Percentiles rank a stretch among this genome's conserved stretches.
These are phyloP conservation scores for Fusarium cicatricum DNA, from an alignment of 2,329 filamentous ascomycete species.

Conservation along the genomic window DNA sequence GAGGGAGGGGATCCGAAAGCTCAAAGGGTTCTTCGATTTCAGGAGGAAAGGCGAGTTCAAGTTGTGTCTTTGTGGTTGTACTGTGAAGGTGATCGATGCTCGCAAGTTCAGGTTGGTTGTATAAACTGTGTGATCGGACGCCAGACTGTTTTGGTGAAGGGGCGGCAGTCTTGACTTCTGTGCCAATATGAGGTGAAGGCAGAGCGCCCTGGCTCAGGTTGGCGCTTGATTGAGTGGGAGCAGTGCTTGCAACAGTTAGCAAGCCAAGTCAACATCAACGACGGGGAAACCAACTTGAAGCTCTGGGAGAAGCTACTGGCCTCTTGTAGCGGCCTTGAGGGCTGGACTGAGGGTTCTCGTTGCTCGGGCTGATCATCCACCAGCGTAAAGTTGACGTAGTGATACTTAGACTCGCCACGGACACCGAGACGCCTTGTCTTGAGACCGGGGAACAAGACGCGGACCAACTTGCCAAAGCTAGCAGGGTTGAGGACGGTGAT, in stretches of 20 bases:
- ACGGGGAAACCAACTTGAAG: conserved; percentile 55
- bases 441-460: conserved; percentile 94
- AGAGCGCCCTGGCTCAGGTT: conserved; percentile 39
- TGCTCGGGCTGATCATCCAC: conserved; percentile 64
- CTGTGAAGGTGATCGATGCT: conserved; percentile 67
- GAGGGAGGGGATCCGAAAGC: conserved; percentile 74
- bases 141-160: conserved; percentile 18
- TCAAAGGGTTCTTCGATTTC: conserved; percentile 59
- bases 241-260: conserved; percentile 45
- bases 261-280: neutral
- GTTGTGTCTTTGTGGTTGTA: conserved; percentile 64
- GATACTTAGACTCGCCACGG: conserved; percentile 96
- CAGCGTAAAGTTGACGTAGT: conserved; percentile 79
- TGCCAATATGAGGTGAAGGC: conserved; percentile 43
- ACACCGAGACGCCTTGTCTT: conserved; percentile 93
- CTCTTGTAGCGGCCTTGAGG: conserved; percentile 61
- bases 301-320: conserved; percentile 55
- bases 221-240: conserved; percentile 45
- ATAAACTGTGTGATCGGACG: conserved; percentile 57
- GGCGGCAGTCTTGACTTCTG: conserved; percentile 25
- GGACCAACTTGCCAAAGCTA: conserved; percentile 96
- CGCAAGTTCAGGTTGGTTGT: conserved; percentile 65
- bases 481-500: conserved; percentile 96
- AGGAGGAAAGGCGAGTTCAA: conserved; percentile 68
- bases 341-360: conserved; percentile 54